Percentiles rank a stretch among this genome's conserved stretches.
Conservation (phyloP, 164 flowering plant genomes). For the Annona cherimola region DNA sequence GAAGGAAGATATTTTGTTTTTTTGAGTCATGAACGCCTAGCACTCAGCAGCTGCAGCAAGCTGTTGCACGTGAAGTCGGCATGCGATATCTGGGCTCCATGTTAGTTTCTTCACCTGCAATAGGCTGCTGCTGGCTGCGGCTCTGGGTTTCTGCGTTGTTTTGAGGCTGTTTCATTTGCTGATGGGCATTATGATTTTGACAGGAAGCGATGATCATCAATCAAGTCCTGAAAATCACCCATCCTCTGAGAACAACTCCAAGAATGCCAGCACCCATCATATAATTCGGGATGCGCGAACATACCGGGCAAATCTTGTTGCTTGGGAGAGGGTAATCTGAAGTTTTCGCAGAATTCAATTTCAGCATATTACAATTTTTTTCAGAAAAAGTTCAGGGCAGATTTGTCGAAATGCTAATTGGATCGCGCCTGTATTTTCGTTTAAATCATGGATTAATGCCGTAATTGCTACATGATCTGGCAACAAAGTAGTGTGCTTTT, state of each 20-base stretch:
- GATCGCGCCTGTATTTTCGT: too few relatives aligned
- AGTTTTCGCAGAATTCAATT: not conserved
- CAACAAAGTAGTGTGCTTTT: too few relatives aligned
- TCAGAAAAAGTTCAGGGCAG: not conserved
- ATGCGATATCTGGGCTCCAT: not conserved
- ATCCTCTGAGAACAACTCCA: slow-evolving; percentile 37
- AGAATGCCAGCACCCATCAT: slow-evolving; percentile 36
- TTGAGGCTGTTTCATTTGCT: not conserved
- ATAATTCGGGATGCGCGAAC: slow-evolving; percentile 71
- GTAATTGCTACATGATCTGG: not conserved
- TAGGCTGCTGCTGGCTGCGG: not conserved
- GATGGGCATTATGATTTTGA: not conserved
- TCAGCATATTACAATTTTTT: not conserved
- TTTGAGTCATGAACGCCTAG: not conserved
- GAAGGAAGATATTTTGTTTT: slow-evolving; percentile 2
- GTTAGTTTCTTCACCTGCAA: not conserved
- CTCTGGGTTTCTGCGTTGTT: not conserved
- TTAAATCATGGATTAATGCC: not conserved
- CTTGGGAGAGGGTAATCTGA: slow-evolving; percentile 51
- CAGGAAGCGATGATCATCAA: slow-evolving; percentile 49
- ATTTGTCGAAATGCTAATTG: not conserved
- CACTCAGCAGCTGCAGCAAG: not conserved
- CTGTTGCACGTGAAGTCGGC: not conserved
- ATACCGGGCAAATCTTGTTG: slow-evolving; percentile 63
- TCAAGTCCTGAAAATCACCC: slow-evolving; percentile 48